Percentiles rank a stretch among this genome's conserved stretches.
phyloP scores from a whole-genome alignment of 176 grass and related monocot species.

The Eragrostis nindensis region DNA sequence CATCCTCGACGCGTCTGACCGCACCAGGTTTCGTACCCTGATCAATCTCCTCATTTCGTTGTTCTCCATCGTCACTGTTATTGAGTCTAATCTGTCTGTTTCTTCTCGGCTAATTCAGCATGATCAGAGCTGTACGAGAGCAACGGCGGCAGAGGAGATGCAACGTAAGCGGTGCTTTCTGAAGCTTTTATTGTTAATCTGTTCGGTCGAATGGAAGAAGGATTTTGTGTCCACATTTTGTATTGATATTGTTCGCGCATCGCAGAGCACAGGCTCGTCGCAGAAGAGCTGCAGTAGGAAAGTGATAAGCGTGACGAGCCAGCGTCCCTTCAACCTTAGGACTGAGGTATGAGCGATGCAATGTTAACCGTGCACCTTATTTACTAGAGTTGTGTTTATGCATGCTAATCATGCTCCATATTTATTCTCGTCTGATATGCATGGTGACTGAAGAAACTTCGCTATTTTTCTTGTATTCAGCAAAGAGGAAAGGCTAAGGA shows the following conservation, averaged over 20 bases:
- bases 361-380: no score
- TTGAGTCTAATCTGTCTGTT: background rate
- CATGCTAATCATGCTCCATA: background rate
- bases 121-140: constrained; percentile 14
- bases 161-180: background rate
- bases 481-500: constrained; percentile 84
- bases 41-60: background rate
- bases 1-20: constrained; percentile 33
- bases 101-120: background rate
- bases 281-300: constrained; percentile 67
- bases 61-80: background rate
- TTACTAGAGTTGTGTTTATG: no score
- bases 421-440: background rate
- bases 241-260: background rate
- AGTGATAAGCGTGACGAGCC: constrained; percentile 48
- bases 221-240: background rate
- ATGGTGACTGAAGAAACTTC: constrained; percentile 8
- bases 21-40: background rate
- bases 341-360: constrained; percentile 63
- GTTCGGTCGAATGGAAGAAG: background rate
- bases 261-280: constrained; percentile 53
- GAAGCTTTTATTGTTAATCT: background rate
- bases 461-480: constrained; percentile 35
- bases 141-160: constrained; percentile 27
- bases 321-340: constrained; percentile 78